Evolutionary conservation across 2,329 filamentous ascomycete genomes (phyloP).

Genomic region (Diplodia scrobiculata): DNA sequence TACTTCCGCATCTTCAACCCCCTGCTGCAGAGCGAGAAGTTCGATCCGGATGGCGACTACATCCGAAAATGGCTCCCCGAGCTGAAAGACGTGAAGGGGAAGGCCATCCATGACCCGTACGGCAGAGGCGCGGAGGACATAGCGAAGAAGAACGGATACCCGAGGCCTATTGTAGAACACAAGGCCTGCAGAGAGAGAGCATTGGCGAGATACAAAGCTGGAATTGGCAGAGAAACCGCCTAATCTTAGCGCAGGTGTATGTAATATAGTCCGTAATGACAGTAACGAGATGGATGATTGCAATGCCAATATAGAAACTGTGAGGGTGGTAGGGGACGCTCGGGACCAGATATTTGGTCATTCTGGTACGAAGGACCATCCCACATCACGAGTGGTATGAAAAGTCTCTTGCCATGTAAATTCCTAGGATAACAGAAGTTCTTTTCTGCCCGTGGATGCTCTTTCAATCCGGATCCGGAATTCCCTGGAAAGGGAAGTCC

Average conservation of each 20-base stretch:
- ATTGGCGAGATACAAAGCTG: constrained; percentile 69
- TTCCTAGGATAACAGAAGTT: no score
- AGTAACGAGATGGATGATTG: not conserved
- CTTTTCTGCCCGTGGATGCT: no score
- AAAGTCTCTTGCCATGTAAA: no score
- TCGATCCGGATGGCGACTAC: constrained; percentile 75
- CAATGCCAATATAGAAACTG: not conserved
- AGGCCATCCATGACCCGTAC: constrained; percentile 81
- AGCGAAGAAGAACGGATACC: constrained; percentile 71
- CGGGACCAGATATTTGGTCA: no score
- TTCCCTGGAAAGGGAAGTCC: no score
- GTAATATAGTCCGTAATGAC: not conserved
- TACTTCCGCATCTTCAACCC: constrained; percentile 94
- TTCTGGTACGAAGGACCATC: no score
- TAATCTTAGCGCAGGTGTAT: constrained; percentile 5
- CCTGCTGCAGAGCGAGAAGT: constrained; percentile 79
- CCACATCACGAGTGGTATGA: no score
- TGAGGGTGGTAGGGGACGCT: no score
- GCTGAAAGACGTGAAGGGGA: constrained; percentile 63
- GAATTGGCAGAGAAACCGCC: constrained; percentile 57
- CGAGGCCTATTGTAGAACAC: constrained; percentile 73
- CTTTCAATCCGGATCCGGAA: no score
- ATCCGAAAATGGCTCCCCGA: constrained; percentile 83
- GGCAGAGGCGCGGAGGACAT: constrained; percentile 60
- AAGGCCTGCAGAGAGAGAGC: constrained; percentile 67